A percentile compares a stretch with the other conserved stretches of the same genome.
These are phyloP conservation scores for Aspergillus sergii DNA, from an alignment of 2,329 filamentous ascomycete species.

Conservation along the genomic window DNA sequence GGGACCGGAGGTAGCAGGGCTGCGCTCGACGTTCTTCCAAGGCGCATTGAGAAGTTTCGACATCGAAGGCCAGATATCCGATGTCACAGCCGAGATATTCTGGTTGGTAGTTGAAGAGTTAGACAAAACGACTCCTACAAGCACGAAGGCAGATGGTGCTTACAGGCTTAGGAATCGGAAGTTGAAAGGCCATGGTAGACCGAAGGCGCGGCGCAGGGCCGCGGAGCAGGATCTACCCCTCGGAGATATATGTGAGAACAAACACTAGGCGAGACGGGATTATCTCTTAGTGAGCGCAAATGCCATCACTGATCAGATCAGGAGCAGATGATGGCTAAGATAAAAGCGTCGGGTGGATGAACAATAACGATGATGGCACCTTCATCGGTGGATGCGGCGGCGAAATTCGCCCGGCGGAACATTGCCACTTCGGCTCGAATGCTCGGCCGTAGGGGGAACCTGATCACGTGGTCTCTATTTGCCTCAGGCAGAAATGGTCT, in stretches of 20 bases:
- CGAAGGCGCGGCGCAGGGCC: conserved; percentile 42
- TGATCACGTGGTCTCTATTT: conserved; percentile 22
- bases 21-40: conserved; percentile 35
- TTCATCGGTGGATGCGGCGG: conserved; percentile 29
- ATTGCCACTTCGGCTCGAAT: conserved; percentile 29
- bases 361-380: conserved; percentile 10
- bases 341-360: conserved; percentile 6
- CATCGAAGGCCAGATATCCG: conserved; percentile 49
- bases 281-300: conserved; percentile 18
- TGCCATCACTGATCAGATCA: conserved; percentile 29
- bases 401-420: conserved; percentile 29
- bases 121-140: conserved; percentile 12
- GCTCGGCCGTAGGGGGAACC: conserved; percentile 19
- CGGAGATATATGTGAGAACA: conserved; percentile 2
- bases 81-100: conserved; percentile 48
- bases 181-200: conserved; percentile 56
- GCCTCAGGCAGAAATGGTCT: conserved; percentile 9
- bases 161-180: conserved; percentile 52
- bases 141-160: conserved; percentile 21
- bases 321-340: conserved; percentile 23
- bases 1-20: conserved; percentile 20
- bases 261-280: conserved; percentile 8
- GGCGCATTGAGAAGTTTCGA: conserved; percentile 41
- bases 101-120: conserved; percentile 29
- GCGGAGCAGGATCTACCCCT: conserved; percentile 25